Evolutionary conservation across 2,329 filamentous ascomycete genomes (phyloP).

Genomic region (Aureobasidium zeae): DNA sequence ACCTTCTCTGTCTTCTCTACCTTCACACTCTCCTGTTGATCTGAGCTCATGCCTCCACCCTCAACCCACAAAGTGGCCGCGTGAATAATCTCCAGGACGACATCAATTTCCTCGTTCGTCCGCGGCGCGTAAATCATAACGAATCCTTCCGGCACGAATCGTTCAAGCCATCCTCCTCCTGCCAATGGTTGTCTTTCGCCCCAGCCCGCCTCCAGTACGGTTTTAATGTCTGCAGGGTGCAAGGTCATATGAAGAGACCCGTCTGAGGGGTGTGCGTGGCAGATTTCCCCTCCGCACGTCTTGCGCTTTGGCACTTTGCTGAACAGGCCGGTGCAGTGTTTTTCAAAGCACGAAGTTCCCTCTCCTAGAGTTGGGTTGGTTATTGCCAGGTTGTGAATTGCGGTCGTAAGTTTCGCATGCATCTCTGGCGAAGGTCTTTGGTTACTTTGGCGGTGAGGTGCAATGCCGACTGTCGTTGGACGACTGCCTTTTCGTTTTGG

Average conservation of each 20-base stretch:
- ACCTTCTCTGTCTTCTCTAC: no score
- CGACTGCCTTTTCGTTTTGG: conserved; percentile 54
- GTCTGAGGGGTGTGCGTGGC: conserved; percentile 69
- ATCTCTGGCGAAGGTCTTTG: conserved; percentile 50
- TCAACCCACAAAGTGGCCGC: conserved; percentile 63
- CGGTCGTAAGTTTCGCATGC: conserved; percentile 46
- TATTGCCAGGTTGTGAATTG: conserved; percentile 44
- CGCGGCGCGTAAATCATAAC: conserved; percentile 75
- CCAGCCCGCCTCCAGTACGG: conserved; percentile 68
- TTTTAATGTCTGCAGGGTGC: conserved; percentile 65
- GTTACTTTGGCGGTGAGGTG: conserved; percentile 69
- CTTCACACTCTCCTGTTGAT: conserved; percentile 22
- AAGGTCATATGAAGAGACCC: conserved; percentile 70
- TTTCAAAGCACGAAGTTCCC: conserved; percentile 69
- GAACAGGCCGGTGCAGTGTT: conserved; percentile 70
- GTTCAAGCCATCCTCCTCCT: conserved; percentile 54
- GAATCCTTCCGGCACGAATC: conserved; percentile 66
- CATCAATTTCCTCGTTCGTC: conserved; percentile 56
- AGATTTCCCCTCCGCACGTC: conserved; percentile 71
- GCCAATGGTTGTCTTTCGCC: conserved; percentile 61
- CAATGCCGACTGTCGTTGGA: conserved; percentile 64
- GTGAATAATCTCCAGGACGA: conserved; percentile 60
- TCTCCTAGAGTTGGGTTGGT: conserved; percentile 37
- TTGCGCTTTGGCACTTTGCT: conserved; percentile 55
- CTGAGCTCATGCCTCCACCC: conserved; percentile 29